Percentiles rank a stretch among this genome's conserved stretches.
phyloP scores from a whole-genome alignment of 164 flowering plant genomes.

The Vitis rupestris region DNA sequence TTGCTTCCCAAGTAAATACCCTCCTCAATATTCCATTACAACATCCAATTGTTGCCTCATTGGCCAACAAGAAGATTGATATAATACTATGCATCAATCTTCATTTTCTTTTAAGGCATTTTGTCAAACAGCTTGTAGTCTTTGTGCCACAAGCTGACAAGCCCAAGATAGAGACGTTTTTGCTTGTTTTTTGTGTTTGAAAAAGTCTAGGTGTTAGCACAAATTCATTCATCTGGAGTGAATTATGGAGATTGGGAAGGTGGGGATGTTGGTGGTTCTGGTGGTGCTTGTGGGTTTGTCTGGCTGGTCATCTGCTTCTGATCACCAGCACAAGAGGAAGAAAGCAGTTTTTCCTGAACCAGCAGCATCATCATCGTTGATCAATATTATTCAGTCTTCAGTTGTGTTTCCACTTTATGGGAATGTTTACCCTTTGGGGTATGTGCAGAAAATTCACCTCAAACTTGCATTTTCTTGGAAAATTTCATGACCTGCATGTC shows the following conservation, averaged over 20 bases:
- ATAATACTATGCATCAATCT: neutral
- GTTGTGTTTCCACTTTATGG: constrained; percentile 54
- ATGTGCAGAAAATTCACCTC: constrained; percentile 5
- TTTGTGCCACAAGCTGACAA: too few relatives aligned
- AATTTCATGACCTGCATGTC: too few relatives aligned
- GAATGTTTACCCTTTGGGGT: constrained; percentile 68
- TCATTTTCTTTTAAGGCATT: neutral
- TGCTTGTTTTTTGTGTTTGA: neutral
- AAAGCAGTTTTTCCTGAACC: constrained; percentile 5
- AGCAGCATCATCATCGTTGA: constrained; percentile 13
- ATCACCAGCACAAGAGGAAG: constrained; percentile 23
- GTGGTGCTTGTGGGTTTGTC: constrained; percentile 10
- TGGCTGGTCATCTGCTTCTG: constrained; percentile 14
- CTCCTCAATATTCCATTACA: neutral
- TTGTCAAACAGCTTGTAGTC: neutral
- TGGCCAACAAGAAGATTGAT: too few relatives aligned
- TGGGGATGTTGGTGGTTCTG: constrained; percentile 2
- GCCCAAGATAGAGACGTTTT: too few relatives aligned
- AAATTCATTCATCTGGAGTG: neutral
- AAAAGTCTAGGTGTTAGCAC: neutral
- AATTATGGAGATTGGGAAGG: constrained; percentile 7
- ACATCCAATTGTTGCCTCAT: neutral
- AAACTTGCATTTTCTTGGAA: too few relatives aligned
- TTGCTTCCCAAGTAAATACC: constrained; percentile 10
- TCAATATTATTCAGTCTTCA: constrained; percentile 34